Base-by-base conservation (phyloP, 176 grass and related monocot genomes). In the Neostapfia colusana region DNA sequence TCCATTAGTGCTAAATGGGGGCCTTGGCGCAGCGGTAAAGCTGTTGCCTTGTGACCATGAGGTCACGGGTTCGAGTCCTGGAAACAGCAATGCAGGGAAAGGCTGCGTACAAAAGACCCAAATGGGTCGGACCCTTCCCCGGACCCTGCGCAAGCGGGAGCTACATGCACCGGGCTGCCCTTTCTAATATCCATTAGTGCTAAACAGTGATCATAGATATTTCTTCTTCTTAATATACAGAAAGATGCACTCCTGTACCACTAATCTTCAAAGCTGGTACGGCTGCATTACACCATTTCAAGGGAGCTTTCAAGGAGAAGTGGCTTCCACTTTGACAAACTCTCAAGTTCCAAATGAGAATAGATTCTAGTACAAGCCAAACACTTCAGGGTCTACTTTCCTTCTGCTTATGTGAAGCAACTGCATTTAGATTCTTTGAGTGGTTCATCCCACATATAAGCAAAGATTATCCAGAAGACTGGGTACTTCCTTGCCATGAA, bases 401-500 rank as follows among this genome's bases (percentile, higher is more conserved):
- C 43, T 31, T 83, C n/a, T n/a, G n/a, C n/a, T n/a, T 79, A 79
- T 84, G 17, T 62, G 51, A 88, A 83, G 80, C 80, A 83, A 84
- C 75, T 74, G 62, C 43, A 68, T 63, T 83, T 69, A 67, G 76
- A 79, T 70, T 55, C 45, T 80, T 55, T 25, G 25, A 24, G 63
- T 34, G 44, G 43, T 35, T 38, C 51, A 8, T 65, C 48, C 46
- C 69, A 37, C 40, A 17, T 64, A 51, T 38, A 80, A 49, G 37
- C 45, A 80, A 79, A 80, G 45, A 77, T 39, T 64, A 28, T 63
- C 67, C 35, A 43, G 25, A 62, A 18, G 11, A 77, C 11, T 1
- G 10, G 26, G 45, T 39, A 48, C 39, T 87, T 78, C 38, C 21
- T 78, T 72, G 16, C 7, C 39, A 66, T 26, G 28, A 65, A 65